Evolutionary conservation across 1,284 basidiomycete species (phyloP).

Genomic region (Apiotrichum siamense): DNA sequence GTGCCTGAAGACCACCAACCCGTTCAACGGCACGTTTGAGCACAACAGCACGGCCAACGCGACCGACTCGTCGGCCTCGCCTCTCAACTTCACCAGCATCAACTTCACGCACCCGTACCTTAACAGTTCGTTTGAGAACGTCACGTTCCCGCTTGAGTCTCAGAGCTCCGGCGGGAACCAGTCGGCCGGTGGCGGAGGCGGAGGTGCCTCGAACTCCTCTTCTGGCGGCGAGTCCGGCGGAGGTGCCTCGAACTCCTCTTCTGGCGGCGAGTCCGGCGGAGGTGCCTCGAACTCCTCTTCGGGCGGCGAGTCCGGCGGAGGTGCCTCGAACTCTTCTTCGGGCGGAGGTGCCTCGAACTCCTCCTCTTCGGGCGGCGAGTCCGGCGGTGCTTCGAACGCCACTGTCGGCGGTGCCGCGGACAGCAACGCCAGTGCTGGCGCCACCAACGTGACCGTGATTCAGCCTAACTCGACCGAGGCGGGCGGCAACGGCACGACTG

Average conservation of each 20-base stretch:
- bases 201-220: too few species aligned
- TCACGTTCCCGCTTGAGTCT: neutral
- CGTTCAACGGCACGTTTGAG: conserved; percentile 21
- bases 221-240: too few species aligned
- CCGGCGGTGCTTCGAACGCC: too few species aligned
- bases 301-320: too few species aligned
- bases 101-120: neutral
- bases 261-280: too few species aligned
- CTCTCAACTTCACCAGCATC: neutral
- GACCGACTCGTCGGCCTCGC: neutral
- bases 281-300: too few species aligned
- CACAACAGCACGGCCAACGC: neutral
- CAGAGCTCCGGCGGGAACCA: neutral
- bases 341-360: too few species aligned
- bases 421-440: too few species aligned
- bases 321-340: too few species aligned
- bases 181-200: neutral
- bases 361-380: too few species aligned
- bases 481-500: conserved; percentile 1
- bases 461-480: conserved; percentile 1
- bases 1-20: conserved; percentile 35
- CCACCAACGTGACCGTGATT: neutral
- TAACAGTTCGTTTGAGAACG: neutral
- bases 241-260: too few species aligned
- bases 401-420: too few species aligned